Conservation (phyloP, 2,329 filamentous ascomycete genomes). For the Graphium sp. region DNA sequence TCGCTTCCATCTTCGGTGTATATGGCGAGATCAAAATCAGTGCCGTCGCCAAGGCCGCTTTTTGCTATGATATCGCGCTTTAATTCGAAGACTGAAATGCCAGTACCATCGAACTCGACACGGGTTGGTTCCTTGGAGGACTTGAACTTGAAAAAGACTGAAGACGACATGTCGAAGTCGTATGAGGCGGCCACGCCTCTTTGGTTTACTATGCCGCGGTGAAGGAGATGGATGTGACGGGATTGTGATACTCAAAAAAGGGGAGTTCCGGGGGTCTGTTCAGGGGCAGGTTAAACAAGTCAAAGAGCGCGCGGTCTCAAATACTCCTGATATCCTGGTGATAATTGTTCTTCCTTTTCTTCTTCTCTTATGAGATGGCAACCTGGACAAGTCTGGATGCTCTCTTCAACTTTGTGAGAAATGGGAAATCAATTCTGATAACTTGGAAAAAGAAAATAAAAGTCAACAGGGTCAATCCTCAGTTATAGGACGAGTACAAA, state of each 20-base stretch:
- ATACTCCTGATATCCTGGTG: too few relatives aligned
- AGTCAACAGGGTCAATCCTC: slow-evolving; percentile 17
- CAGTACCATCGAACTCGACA: slow-evolving; percentile 93
- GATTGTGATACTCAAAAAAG: slow-evolving; percentile 6
- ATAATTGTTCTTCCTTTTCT: background rate
- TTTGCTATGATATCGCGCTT: slow-evolving; percentile 97
- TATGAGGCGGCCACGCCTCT: too few relatives aligned
- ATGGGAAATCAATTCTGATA: too few relatives aligned
- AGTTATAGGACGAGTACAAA: slow-evolving; percentile 9
- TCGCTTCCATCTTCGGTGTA: slow-evolving; percentile 84
- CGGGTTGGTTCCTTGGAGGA: slow-evolving; percentile 90
- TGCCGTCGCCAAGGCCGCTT: slow-evolving; percentile 84
- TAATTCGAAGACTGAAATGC: slow-evolving; percentile 94
- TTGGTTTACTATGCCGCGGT: too few relatives aligned
- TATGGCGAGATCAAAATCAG: slow-evolving; percentile 90
- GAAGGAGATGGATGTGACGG: slow-evolving; percentile 17
- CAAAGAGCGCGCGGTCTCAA: too few relatives aligned
- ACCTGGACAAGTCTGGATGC: too few relatives aligned
- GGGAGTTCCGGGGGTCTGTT: background rate
- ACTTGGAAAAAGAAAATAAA: slow-evolving; percentile 17
- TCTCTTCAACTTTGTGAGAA: too few relatives aligned
- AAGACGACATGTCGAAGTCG: slow-evolving; percentile 68
- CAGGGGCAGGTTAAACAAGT: too few relatives aligned
- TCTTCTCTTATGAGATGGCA: too few relatives aligned
- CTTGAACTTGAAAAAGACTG: slow-evolving; percentile 99